Evolutionary conservation across 352 stramenopile species (phyloP).

Genomic region (Phytophthora syringae): DNA sequence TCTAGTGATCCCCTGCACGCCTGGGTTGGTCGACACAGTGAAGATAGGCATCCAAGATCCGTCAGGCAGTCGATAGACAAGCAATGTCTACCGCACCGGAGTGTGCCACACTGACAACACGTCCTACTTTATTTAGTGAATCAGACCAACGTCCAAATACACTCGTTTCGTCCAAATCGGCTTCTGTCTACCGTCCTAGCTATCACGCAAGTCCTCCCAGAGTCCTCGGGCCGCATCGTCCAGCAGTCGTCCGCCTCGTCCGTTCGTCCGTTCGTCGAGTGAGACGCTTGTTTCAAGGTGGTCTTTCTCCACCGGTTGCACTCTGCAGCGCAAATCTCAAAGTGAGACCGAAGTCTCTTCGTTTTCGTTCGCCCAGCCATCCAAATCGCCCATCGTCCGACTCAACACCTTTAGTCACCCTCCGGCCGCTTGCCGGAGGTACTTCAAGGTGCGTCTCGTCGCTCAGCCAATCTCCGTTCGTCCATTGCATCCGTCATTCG

Average conservation of each 20-base stretch:
- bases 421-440: not conserved
- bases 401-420: not conserved
- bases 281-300: too few relatives aligned
- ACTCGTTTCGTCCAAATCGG: too few relatives aligned
- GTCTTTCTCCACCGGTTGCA: not conserved
- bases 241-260: not conserved
- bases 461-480: not conserved
- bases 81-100: not conserved
- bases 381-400: not conserved
- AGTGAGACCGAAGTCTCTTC: not conserved
- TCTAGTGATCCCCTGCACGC: too few relatives aligned
- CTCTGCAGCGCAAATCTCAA: not conserved
- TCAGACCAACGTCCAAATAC: too few relatives aligned
- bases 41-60: not conserved
- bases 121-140: too few relatives aligned
- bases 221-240: too few relatives aligned
- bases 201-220: too few relatives aligned
- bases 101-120: not conserved
- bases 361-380: not conserved
- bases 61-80: not conserved
- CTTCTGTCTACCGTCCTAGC: too few relatives aligned
- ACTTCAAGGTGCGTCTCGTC: not conserved
- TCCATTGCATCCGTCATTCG: not conserved
- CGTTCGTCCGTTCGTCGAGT: not conserved
- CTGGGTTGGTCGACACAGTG: not conserved